Conservation (phyloP, 805 yeast species). For the Kregervanrija pseudodelftensis region DNA sequence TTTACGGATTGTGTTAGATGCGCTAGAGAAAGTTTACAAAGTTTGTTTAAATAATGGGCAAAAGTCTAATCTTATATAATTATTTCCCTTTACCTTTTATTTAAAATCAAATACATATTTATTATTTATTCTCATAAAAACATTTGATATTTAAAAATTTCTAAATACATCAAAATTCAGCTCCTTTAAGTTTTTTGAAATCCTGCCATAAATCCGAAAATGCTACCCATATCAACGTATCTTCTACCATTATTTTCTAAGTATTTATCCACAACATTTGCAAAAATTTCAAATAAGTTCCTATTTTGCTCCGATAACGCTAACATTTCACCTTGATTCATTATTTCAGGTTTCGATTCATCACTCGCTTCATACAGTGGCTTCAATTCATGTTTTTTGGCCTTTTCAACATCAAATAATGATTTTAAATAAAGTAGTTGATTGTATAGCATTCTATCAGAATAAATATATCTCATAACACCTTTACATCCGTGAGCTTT, state of each 20-base stretch:
- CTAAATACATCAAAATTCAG: background rate
- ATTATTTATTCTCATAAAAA: background rate
- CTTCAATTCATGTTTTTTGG: slow-evolving; percentile 48
- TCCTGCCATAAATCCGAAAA: slow-evolving; percentile 40
- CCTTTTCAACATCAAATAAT: slow-evolving; percentile 76
- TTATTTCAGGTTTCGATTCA: slow-evolving; percentile 17
- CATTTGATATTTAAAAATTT: slow-evolving; percentile 2
- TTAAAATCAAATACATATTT: background rate
- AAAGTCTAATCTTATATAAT: too few relatives aligned
- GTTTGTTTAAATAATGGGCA: too few relatives aligned
- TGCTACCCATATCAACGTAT: slow-evolving; percentile 75
- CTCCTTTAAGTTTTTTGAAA: background rate
- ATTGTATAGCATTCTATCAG: slow-evolving; percentile 76
- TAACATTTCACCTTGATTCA: slow-evolving; percentile 48
- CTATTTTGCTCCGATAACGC: slow-evolving; percentile 80
- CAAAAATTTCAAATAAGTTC: slow-evolving; percentile 44
- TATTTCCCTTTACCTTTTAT: background rate
- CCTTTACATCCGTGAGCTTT: slow-evolving; percentile 67
- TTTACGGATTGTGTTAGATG: slow-evolving; percentile 7
- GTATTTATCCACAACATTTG: slow-evolving; percentile 62
- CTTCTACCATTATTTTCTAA: slow-evolving; percentile 79
- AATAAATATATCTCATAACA: slow-evolving; percentile 66
- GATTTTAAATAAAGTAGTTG: slow-evolving; percentile 76
- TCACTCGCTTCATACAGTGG: slow-evolving; percentile 36
- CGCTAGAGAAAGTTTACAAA: slow-evolving; percentile 3